A percentile compares a stretch with the other conserved stretches of the same genome.
These are phyloP conservation scores for Thielaviopsis musarum DNA, from an alignment of 2,329 filamentous ascomycete genomes.

Conservation along the genomic window DNA sequence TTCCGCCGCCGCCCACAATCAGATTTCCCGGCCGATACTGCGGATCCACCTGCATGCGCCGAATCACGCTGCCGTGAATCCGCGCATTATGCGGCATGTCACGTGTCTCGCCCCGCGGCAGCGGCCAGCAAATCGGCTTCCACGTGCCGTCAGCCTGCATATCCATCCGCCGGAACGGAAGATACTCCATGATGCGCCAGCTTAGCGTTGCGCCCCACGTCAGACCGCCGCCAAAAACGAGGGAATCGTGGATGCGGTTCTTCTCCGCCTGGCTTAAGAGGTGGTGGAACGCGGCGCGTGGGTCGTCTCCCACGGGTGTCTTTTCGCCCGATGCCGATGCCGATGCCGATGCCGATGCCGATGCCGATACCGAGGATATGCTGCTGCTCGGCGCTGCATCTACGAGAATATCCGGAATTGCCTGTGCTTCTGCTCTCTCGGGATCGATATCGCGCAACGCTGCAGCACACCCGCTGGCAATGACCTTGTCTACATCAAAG, in stretches of 20 bases:
- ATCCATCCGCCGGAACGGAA: conserved; percentile 71
- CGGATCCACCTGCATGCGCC: conserved; percentile 46
- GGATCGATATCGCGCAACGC: conserved; percentile 7
- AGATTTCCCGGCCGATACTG: conserved; percentile 62
- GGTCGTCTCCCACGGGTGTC: neutral
- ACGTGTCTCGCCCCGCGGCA: conserved; percentile 60
- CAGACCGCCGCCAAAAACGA: conserved; percentile 46
- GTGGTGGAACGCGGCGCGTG: conserved; percentile 30
- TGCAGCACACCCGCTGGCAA: conserved; percentile 45
- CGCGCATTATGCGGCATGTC: conserved; percentile 56
- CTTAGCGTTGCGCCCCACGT: conserved; percentile 36
- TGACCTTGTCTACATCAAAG: conserved; percentile 53
- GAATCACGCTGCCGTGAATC: conserved; percentile 59
- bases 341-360: neutral
- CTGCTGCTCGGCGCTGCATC: conserved; percentile 16
- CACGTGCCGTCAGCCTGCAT: conserved; percentile 54
- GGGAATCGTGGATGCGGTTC: conserved; percentile 51
- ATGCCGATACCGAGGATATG: conserved; percentile 2
- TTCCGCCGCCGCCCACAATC: conserved; percentile 62
- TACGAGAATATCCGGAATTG: conserved; percentile 21
- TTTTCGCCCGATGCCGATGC: conserved; percentile 4
- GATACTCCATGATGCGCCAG: conserved; percentile 68
- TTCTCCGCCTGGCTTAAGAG: conserved; percentile 40
- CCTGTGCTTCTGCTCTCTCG: neutral
- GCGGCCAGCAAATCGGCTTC: conserved; percentile 65